Conservation (phyloP, 2,329 filamentous ascomycete genomes). For the Davidsoniella neocaledoniae region DNA sequence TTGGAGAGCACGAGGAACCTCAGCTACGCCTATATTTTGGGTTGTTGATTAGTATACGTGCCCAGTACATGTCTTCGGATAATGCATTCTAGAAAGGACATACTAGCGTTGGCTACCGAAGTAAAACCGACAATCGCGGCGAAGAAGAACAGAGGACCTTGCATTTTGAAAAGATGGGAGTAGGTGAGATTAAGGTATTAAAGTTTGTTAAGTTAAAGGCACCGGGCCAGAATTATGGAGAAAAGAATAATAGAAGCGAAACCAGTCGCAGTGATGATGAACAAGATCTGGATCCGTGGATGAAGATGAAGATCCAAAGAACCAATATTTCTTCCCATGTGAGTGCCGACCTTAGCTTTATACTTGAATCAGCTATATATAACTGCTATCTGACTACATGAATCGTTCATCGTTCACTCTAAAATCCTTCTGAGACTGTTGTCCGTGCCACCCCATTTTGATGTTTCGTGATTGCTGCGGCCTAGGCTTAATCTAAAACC, state of each 20-base stretch:
- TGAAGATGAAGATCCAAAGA: slow-evolving; percentile 2
- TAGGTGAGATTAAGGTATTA: not conserved
- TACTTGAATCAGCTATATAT: too few species aligned
- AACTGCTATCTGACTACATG: too few species aligned
- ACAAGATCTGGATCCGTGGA: not conserved
- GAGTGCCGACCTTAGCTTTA: too few species aligned
- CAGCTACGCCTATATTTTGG: slow-evolving; percentile 1
- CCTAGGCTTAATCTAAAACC: too few species aligned
- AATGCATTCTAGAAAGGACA: not conserved
- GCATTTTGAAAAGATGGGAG: slow-evolving; percentile 6
- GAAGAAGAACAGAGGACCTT: slow-evolving; percentile 3
- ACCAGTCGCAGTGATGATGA: slow-evolving; percentile 3
- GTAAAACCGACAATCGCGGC: slow-evolving; percentile 5
- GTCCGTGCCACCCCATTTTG: too few species aligned
- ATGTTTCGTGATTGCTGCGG: too few species aligned
- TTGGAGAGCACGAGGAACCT: slow-evolving; percentile 5
- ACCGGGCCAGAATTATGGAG: not conserved
- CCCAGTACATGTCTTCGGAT: not conserved
- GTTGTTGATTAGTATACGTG: not conserved
- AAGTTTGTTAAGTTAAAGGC: not conserved
- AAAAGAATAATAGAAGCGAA: not conserved
- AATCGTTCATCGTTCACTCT: too few species aligned
- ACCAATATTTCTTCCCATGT: too few species aligned
- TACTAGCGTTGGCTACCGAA: slow-evolving; percentile 7
- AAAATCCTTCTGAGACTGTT: too few species aligned